Conservation (phyloP, 257 asterid genomes). For the Solanum chiquidenum region DNA sequence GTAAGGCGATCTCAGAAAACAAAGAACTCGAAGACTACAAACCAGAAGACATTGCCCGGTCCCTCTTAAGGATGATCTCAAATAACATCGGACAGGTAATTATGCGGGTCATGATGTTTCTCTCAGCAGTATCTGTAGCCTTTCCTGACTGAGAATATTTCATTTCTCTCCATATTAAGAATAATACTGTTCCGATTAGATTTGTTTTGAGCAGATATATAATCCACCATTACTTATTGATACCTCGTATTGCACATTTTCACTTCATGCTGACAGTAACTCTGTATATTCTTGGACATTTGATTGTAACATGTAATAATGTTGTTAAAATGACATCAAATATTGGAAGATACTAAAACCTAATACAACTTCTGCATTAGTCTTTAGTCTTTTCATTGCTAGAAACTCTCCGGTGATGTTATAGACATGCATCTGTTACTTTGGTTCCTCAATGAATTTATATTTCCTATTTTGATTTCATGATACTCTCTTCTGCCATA, state of each 20-base stretch:
- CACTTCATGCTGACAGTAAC: neutral
- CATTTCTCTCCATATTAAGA: neutral
- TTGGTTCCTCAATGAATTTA: neutral
- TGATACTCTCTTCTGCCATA: neutral
- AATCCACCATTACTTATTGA: neutral
- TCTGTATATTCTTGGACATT: neutral
- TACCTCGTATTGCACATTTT: neutral
- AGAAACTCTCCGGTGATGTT: neutral
- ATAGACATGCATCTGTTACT: neutral
- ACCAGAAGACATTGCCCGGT: conserved; percentile 76
- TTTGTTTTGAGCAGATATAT: neutral
- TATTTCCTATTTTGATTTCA: neutral
- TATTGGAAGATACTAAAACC: neutral
- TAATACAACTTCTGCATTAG: neutral
- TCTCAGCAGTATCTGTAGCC: neutral
- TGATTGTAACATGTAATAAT: neutral
- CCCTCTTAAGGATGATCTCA: conserved; percentile 88
- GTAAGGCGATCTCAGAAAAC: conserved; percentile 70
- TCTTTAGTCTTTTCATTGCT: neutral
- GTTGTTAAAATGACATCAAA: neutral
- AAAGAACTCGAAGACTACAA: conserved; percentile 63
- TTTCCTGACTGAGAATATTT: neutral
- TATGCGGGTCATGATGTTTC: neutral
- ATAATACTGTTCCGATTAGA: neutral
- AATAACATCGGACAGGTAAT: conserved; percentile 83